These are phyloP conservation scores for Claviceps citrina DNA, from an alignment of 2,329 filamentous ascomycete species.

Conservation along the genomic window DNA sequence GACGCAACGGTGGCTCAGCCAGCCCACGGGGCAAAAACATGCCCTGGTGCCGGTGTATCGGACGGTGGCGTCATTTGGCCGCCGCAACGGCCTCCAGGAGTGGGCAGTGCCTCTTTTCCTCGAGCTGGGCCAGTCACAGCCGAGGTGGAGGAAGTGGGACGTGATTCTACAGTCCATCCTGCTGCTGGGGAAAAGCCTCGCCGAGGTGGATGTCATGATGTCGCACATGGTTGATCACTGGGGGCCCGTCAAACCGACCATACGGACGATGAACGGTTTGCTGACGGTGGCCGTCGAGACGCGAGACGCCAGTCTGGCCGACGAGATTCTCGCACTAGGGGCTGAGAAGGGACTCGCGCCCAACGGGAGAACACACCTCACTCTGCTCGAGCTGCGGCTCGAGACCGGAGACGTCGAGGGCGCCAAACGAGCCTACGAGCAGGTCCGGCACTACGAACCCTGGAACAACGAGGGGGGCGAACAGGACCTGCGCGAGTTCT, in stretches of 20 bases:
- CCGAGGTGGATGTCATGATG: slow-evolving; percentile 34
- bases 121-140: slow-evolving; percentile 30
- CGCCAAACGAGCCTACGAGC: slow-evolving; percentile 49
- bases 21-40: slow-evolving; percentile 25
- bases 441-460: slow-evolving; percentile 17
- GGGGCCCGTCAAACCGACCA: slow-evolving; percentile 40
- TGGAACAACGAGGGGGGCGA: slow-evolving; percentile 28
- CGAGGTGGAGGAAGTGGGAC: slow-evolving; percentile 49
- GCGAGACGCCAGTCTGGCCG: slow-evolving; percentile 54
- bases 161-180: slow-evolving; percentile 59
- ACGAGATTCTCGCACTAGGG: slow-evolving; percentile 56
- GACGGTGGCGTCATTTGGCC: slow-evolving; percentile 32
- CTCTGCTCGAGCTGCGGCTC: slow-evolving; percentile 66
- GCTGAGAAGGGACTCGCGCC: slow-evolving; percentile 48
- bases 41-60: slow-evolving; percentile 14
- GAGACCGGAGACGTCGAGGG: slow-evolving; percentile 56
- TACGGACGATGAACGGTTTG: slow-evolving; percentile 60
- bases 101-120: slow-evolving; percentile 49
- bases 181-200: slow-evolving; percentile 50
- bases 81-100: slow-evolving; percentile 40
- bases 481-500: slow-evolving; percentile 34
- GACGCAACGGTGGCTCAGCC: slow-evolving; percentile 53
- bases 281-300: slow-evolving; percentile 57
- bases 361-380: slow-evolving; percentile 53
- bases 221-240: slow-evolving; percentile 55